Percentiles rank a stretch among this genome's conserved stretches.
Evolutionary conservation across 306 rosid genomes (phyloP).

Genomic region (Castanea sativa): DNA sequence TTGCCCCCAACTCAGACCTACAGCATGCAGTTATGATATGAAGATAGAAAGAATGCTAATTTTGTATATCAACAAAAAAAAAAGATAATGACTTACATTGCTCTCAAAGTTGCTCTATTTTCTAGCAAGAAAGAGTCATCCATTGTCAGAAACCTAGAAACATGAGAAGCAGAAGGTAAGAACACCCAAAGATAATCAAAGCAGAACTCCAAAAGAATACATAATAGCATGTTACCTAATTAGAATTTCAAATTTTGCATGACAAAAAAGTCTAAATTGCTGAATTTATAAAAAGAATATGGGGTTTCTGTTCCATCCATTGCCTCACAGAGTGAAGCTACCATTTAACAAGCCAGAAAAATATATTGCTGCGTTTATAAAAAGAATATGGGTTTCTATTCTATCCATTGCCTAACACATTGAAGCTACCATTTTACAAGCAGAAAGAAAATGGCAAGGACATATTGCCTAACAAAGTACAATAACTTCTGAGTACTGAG

Average conservation of each 20-base stretch:
- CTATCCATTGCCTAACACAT: too few species aligned
- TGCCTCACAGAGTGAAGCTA: conserved; percentile 19
- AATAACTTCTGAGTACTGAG: neutral
- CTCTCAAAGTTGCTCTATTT: conserved; percentile 79
- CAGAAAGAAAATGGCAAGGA: neutral
- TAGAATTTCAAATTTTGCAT: neutral
- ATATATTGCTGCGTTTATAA: too few species aligned
- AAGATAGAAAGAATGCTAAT: conserved; percentile 9
- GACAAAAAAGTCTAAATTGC: neutral
- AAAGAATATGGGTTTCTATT: too few species aligned
- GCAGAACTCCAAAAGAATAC: conserved; percentile 15
- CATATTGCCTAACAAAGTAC: neutral
- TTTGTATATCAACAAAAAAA: conserved; percentile 5
- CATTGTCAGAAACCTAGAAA: conserved; percentile 83
- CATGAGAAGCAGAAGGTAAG: conserved; percentile 29
- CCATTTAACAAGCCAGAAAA: neutral
- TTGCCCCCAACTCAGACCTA: conserved; percentile 87
- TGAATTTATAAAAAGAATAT: conserved; percentile 8
- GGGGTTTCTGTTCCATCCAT: neutral
- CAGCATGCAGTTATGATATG: conserved; percentile 20
- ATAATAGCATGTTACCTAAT: conserved; percentile 48
- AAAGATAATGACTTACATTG: conserved; percentile 58
- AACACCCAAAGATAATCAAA: conserved; percentile 16
- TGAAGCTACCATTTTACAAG: too few species aligned
- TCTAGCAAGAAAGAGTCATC: conserved; percentile 89